A percentile compares a stretch with the other conserved stretches of the same genome.
Evolutionary conservation across 2,329 filamentous ascomycete genomes (phyloP).

Genomic region (Fusarium secorum): DNA sequence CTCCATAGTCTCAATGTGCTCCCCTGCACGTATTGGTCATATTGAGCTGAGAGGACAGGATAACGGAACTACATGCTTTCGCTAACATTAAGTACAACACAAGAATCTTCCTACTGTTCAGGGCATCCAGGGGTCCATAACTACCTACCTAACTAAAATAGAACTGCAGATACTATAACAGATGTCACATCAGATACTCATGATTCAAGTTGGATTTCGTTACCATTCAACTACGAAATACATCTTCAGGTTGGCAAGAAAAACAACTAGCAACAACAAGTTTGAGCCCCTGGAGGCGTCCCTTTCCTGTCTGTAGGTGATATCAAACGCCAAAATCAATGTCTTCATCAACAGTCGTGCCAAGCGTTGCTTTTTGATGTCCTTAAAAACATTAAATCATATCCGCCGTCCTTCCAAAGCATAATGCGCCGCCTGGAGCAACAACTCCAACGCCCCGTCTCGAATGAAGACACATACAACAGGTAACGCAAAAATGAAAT

Average conservation of each 20-base stretch:
- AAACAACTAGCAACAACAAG: slow-evolving; percentile 7
- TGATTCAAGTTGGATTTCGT: slow-evolving; percentile 18
- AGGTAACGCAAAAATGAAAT: slow-evolving; percentile 19
- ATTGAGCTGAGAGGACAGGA: background rate
- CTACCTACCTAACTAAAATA: background rate
- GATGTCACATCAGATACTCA: background rate
- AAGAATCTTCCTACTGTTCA: background rate
- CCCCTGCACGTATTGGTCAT: background rate
- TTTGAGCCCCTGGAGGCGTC: slow-evolving; percentile 10
- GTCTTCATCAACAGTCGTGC: slow-evolving; percentile 38
- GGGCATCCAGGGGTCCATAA: background rate
- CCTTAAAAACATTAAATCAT: slow-evolving; percentile 19
- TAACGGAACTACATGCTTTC: background rate
- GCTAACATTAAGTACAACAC: background rate
- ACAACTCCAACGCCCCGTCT: slow-evolving; percentile 35
- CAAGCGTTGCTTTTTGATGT: slow-evolving; percentile 35
- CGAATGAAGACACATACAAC: slow-evolving; percentile 35
- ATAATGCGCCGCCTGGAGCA: slow-evolving; percentile 30
- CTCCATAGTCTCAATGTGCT: background rate
- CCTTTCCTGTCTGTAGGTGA: slow-evolving; percentile 9
- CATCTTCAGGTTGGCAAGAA: slow-evolving; percentile 8
- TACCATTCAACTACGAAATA: slow-evolving; percentile 27
- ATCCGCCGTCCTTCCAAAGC: slow-evolving; percentile 18
- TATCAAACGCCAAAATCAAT: slow-evolving; percentile 37
- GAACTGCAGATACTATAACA: background rate